Percentiles rank a stretch among this genome's conserved stretches.
phyloP scores from a whole-genome alignment of 2,329 filamentous ascomycete genomes.

The Fusarium decemcellulare region DNA sequence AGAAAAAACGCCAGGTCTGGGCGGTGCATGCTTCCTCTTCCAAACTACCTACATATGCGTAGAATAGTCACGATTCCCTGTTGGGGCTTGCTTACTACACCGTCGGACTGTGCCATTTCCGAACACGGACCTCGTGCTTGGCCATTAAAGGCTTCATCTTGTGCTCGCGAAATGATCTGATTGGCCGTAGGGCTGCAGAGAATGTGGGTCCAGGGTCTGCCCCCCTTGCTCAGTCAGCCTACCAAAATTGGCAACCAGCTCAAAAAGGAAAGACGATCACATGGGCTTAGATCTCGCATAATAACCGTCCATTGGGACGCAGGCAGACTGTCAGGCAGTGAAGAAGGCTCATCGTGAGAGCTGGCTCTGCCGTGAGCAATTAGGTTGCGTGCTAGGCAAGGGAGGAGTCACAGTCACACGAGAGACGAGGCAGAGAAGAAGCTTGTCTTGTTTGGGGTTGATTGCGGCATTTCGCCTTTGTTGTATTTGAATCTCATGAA shows the following conservation, averaged over 20 bases:
- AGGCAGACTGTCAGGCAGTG: slow-evolving; percentile 36
- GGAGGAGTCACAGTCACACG: background rate
- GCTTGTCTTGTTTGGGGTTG: slow-evolving; percentile 5
- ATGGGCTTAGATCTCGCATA: slow-evolving; percentile 14
- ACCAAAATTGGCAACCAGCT: slow-evolving; percentile 34
- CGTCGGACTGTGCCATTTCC: slow-evolving; percentile 2
- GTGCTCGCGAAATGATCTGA: background rate
- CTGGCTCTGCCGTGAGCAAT: slow-evolving; percentile 1
- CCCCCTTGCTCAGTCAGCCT: slow-evolving; percentile 26
- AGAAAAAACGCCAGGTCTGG: too few species aligned
- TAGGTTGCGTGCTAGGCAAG: slow-evolving; percentile 6
- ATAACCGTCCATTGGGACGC: background rate
- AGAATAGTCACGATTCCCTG: too few species aligned
- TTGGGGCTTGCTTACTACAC: background rate
- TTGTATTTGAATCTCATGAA: slow-evolving; percentile 9
- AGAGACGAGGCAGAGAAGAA: background rate
- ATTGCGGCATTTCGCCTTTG: slow-evolving; percentile 19
- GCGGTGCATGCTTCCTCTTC: background rate
- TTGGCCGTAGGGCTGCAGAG: slow-evolving; percentile 8
- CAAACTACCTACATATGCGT: too few species aligned
- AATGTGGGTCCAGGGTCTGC: background rate
- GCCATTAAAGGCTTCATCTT: background rate
- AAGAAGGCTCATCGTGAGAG: slow-evolving; percentile 20
- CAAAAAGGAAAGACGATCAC: slow-evolving; percentile 20
- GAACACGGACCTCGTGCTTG: background rate